Evolutionary conservation across 2,329 filamentous ascomycete genomes (phyloP), one percentile per base, ranked within the genome.

Genomic region (Biscogniauxia mediterranea): DNA sequence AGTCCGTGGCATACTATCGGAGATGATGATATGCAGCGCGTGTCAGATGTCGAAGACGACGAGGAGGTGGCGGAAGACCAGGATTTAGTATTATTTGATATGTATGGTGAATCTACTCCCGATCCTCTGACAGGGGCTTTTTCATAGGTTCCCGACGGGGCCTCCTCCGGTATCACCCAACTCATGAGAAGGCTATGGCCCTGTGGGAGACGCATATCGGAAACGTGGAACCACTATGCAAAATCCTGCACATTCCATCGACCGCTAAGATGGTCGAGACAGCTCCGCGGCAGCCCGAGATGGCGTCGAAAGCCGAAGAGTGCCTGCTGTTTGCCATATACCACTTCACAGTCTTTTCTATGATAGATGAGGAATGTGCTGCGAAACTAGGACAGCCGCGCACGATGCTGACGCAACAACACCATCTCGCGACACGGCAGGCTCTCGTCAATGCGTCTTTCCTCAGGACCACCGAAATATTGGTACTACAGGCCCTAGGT

Each of bases 401-500:
- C 4, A 8, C 26, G 4, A 8, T 28, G 26, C 26, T 28, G 26
- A 28, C 8, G 26, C 26, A 28, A 28, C 4, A 8, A 38, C 81
- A 79, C 56, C 74, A 77, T 25, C 67, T 75, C 32, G 83, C 78
- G 0, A 71, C 77, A 0, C 78, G 80, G 19, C 77, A 81, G 57
- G 81, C 83, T 1, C 74, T 86, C 8, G 74, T 81, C 17, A 81
- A 80, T 53, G 82, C 79, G 0, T 77, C 77, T 0, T 81, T 84
- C 51, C 73, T 86, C 6, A 78, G 77, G 25, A 81, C 82, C 0
- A 81, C 80, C 0, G 81, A 83, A 54, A 64, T 84, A n/a, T 73
- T 78, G n/a, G 78, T 85, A 0, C 67, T 86, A 17, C 83, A 86
- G 71, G 82, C 82, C 0, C 79, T 82, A 53, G 73, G 81, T 0